A percentile compares a stretch with the other conserved stretches of the same genome.
Conservation (phyloP, 192 early-diverging fungal species). For the Coemansia sp. region DNA sequence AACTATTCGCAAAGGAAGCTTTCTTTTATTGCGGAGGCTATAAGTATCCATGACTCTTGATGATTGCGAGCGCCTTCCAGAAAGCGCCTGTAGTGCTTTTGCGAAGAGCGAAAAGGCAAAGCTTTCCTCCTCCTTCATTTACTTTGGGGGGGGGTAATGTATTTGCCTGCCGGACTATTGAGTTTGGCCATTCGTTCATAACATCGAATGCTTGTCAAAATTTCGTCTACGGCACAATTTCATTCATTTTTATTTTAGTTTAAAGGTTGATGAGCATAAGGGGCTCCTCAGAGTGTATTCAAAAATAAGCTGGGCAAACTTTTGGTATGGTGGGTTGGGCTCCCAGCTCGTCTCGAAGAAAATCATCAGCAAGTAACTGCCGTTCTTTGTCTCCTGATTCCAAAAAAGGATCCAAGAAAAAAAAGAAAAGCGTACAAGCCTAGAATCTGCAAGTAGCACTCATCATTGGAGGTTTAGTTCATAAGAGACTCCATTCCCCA, state of each 20-base stretch:
- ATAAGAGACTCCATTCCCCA: neutral
- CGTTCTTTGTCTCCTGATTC: neutral
- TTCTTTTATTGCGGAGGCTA: constrained; percentile 11
- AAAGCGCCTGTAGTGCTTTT: neutral
- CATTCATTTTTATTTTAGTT: too few species aligned
- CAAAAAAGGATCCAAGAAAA: neutral
- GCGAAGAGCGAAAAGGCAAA: constrained; percentile 10
- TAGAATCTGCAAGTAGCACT: constrained; percentile 13
- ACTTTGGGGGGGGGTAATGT: too few species aligned
- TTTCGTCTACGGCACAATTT: constrained; percentile 18
- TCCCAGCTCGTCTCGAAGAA: constrained; percentile 5
- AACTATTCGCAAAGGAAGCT: neutral
- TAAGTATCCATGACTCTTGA: constrained; percentile 21
- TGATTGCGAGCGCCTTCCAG: constrained; percentile 31
- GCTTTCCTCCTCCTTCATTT: too few species aligned
- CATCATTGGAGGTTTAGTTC: constrained; percentile 25
- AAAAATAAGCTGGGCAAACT: constrained; percentile 2
- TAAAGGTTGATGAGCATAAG: neutral
- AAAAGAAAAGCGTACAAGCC: constrained; percentile 7
- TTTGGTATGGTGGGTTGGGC: constrained; percentile 6
- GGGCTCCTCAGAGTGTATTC: neutral
- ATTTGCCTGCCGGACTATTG: constrained; percentile 33
- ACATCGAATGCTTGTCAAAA: constrained; percentile 22
- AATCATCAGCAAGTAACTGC: constrained; percentile 4
- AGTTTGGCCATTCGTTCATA: constrained; percentile 22